Base-by-base conservation (phyloP, 2,329 filamentous ascomycete species). In the Blastomyces emzantsi region DNA sequence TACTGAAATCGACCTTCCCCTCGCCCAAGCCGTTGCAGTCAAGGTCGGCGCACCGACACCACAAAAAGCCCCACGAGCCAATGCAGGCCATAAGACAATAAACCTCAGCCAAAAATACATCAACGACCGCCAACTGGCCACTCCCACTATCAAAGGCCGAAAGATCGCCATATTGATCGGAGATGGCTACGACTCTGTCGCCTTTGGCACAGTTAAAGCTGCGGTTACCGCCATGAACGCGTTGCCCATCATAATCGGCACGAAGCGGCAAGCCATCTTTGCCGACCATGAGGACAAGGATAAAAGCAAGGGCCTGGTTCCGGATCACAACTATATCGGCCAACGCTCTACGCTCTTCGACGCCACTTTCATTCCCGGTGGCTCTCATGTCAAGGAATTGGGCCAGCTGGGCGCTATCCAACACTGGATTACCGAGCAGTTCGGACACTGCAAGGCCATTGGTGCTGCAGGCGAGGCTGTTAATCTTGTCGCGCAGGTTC, bases 381-480 rank as follows among this genome's bases (percentile, higher is more conserved):
- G 69, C 11, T 51, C 69, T 7, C 80, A 86, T 0, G 76, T 89
- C 55, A 77, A 82, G 61, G 85, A 84, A 0, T 82, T 94, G 0
- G 77, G 81, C 63, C 85, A 86, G 78, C 90, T 83, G 65, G 90
- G 90, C 0, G 86, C 89, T 22, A 88, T 88, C 0, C 71, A 89
- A 1, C 87, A 93, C 77, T 94, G 88, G 84, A 77, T 93, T 3
- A 83, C 88, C 1, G 90, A 94, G 73, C 87, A 90, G 0, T 94
- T 93, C 68, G 90, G 89, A 0, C 90, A 94, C 67, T 80, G 92
- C 60, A 94, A 94, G 79, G 79, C 89, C 1, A 88, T 94, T 30
- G 90, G 85, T 1, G 90, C 87, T 0, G 88, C 87, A 0, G 90
- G 88, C 0, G 89, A 92, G 71, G 90, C 81, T 0, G 84, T 90